Percentiles rank a stretch among this genome's conserved stretches.
Conservation (phyloP, 495 filamentous ascomycete species). For the Daldinia loculata region DNA sequence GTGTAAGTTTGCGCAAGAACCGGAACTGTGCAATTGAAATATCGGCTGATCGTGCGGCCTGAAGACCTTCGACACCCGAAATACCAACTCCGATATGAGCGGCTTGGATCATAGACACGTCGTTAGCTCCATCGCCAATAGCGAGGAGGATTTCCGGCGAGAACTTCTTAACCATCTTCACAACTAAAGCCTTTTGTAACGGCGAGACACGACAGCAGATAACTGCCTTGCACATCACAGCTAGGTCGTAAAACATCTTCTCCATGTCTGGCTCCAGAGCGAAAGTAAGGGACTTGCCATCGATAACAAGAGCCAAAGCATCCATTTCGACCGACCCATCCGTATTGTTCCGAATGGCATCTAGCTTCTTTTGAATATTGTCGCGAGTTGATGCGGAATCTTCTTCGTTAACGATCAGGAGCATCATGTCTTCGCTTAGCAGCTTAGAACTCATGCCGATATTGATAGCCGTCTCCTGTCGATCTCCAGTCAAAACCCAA, state of each 20-base stretch:
- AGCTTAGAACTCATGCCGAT: conserved; percentile 99
- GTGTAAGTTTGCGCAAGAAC: conserved; percentile 90
- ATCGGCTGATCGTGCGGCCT: conserved; percentile 95
- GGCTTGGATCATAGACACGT: conserved; percentile 99
- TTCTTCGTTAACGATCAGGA: conserved; percentile 96
- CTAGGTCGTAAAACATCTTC: conserved; percentile 91
- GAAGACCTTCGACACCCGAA: conserved; percentile 97
- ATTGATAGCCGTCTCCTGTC: conserved; percentile 99
- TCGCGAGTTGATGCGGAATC: conserved; percentile 75
- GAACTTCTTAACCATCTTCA: conserved; percentile 98
- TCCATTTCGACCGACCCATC: conserved; percentile 80
- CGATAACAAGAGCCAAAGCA: conserved; percentile 92
- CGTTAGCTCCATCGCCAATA: conserved; percentile 98
- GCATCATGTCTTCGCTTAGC: conserved; percentile 98
- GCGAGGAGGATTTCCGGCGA: conserved; percentile 87
- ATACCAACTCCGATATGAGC: conserved; percentile 99
- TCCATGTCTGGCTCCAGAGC: conserved; percentile 95
- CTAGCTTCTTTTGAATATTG: conserved; percentile 90
- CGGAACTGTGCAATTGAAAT: conserved; percentile 97
- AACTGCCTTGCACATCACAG: conserved; percentile 96
- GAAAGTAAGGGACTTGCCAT: conserved; percentile 93
- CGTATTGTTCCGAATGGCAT: conserved; percentile 81
- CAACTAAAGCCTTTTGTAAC: conserved; percentile 97
- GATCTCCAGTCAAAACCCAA: conserved; percentile 97
- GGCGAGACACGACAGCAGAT: conserved; percentile 99